Base-by-base conservation (phyloP, 345 rosid species). In the Dimocarpus longan region DNA sequence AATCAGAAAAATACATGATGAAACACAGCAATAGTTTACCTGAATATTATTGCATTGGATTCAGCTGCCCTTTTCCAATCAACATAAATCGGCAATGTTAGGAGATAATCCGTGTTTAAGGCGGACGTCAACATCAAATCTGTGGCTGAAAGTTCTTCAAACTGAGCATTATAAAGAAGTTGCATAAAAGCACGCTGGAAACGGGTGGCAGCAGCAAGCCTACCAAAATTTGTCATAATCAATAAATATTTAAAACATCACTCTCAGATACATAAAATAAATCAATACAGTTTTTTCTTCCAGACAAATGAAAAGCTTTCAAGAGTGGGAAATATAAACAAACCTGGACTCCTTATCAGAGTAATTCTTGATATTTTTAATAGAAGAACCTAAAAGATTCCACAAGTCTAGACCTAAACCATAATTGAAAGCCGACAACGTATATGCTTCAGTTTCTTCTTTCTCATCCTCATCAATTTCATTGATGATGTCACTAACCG, bases 151-250 rank as follows among this genome's bases (percentile, higher is more conserved):
- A 95, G 88, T 83, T 95, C 99, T 86, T 93, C 92, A 84, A 93
- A 95, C 85, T 91, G 93, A 60, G 98, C 99, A 83, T 85, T 82
- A 64, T 78, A 67, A 19, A 95, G 98, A 76, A 95, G 98, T 86
- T 86, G 96, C 97, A 93, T 92, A 82, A 92, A 95, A 86, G 93
- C 86, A 79, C 88, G 93, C 90, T 93, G 99, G 86, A 95, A 93
- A 81, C 93, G 95, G 5, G 96, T 84, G 73, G 95, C 93, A 84
- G 87, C 94, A 68, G 80, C 90, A 50, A 90, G 88, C 79, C 99
- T 95, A 83, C 85, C 86, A 71, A 73, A 18, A 39, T 4, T 67
- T 79, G 19, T 42, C 76, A 75, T 26, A 48, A 67, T 13, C 19
- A 78, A 69, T 77, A 13, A 21, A 50, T 13, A 59, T 13, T 13